Conservation (phyloP, 2,329 filamentous ascomycete species). For the Anthostomella pinea region DNA sequence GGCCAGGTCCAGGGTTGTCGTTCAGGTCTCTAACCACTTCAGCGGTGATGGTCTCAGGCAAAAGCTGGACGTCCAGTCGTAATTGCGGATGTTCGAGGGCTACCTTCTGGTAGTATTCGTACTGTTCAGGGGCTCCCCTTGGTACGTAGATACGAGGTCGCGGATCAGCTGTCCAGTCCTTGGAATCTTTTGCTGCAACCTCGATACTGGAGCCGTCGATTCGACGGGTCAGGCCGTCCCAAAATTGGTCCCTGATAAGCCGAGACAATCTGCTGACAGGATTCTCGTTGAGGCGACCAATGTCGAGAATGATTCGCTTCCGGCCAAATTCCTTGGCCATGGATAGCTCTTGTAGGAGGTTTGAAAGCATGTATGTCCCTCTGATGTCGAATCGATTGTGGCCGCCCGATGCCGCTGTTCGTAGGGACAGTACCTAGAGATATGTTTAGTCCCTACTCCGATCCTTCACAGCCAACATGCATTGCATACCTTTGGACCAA, state of each 20-base stretch:
- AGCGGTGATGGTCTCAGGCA: constrained; percentile 74
- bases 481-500: constrained; percentile 70
- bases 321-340: constrained; percentile 88
- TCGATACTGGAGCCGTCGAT: constrained; percentile 89
- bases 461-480: constrained; percentile 34
- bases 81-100: constrained; percentile 78
- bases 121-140: constrained; percentile 77
- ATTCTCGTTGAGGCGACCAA: constrained; percentile 90
- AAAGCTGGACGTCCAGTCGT: constrained; percentile 78
- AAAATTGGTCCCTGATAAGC: constrained; percentile 86
- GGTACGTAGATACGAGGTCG: constrained; percentile 91
- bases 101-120: constrained; percentile 82
- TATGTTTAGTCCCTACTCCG: constrained; percentile 6
- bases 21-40: constrained; percentile 83
- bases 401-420: constrained; percentile 82
- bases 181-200: constrained; percentile 82
- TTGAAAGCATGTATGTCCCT: constrained; percentile 96
- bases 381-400: constrained; percentile 86
- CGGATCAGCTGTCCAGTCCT: constrained; percentile 91
- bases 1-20: constrained; percentile 81
- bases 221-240: constrained; percentile 83
- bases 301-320: constrained; percentile 86
- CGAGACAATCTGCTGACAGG: constrained; percentile 84
- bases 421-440: constrained; percentile 71
- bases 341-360: constrained; percentile 90